Conservation (phyloP, 73 alveolate species). For the Uronychia binucleata region DNA sequence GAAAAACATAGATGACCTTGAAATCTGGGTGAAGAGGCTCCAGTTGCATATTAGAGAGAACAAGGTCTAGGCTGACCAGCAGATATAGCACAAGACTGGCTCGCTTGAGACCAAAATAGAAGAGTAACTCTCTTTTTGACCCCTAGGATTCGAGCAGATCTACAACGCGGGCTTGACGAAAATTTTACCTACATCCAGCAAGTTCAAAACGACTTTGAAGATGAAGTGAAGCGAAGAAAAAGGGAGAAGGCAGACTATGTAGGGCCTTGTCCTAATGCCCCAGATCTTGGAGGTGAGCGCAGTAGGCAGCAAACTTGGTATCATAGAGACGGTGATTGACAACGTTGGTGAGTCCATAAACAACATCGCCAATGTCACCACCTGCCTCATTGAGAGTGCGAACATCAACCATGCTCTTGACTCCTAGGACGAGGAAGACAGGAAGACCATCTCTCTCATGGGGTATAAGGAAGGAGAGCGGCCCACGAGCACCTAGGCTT, state of each 20-base stretch:
- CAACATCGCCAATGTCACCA: neutral
- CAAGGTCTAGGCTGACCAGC: neutral
- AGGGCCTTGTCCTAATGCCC: neutral
- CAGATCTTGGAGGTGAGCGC: neutral
- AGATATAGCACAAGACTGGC: neutral
- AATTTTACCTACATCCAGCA: neutral
- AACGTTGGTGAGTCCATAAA: neutral
- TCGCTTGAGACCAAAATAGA: neutral
- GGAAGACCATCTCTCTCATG: slow-evolving; percentile 8
- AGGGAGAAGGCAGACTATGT: neutral
- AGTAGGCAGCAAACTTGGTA: neutral
- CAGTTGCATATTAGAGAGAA: neutral
- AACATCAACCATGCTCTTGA: slow-evolving; percentile 1
- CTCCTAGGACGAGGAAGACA: slow-evolving; percentile 9
- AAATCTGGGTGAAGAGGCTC: neutral
- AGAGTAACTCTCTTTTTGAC: neutral
- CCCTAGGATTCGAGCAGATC: neutral
- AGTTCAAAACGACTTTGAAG: neutral
- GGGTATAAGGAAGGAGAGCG: slow-evolving; percentile 15
- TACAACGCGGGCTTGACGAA: neutral
- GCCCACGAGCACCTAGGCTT: neutral
- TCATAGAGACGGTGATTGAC: neutral
- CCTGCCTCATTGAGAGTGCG: neutral
- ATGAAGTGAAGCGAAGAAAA: neutral
- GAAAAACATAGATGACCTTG: neutral